Evolutionary conservation across 371 early-diverging fungal species (phyloP), one percentile per base, ranked within the genome.

Genomic region (Coemansia sp.): DNA sequence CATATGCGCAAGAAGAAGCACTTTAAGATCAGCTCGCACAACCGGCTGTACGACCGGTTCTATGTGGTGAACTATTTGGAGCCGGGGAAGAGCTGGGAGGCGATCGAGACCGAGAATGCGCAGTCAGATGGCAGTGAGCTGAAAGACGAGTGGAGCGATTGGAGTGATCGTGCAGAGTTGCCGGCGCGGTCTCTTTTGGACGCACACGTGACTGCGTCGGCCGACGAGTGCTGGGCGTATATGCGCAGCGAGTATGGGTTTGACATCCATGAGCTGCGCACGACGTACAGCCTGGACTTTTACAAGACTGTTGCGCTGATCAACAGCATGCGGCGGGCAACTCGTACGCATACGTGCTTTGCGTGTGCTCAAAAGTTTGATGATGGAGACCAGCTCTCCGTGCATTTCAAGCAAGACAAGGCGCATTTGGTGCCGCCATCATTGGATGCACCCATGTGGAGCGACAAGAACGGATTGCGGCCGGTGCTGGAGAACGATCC

Each of bases 1-100:
- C 98, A 98, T 68, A 95, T 98, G 96, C 90, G 96, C 72, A 98
- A 98, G 85, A 98, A 97, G 91, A 96, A 94, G 86, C 97, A 96
- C 80, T 96, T 96, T 82, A 93, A 93, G 84, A 94, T 97, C 80
- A 90, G 90, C 62, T 85, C 95, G 21, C 88, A 88, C 51, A 96
- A 96, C 80, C 87, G 90, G 64, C 85, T 90, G 39, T 98, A 97
- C 62, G 98, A 98, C 79, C 88, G 91, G 39, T 97, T 93, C 80
- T 98, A 96, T 74, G 88, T 97, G n/a, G 89, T 95, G 75, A 97
- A 97, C 72, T 96, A 95, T 66, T 50, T 80, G 55, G 94, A 96
- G 72, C 93, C 94, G 2, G 94, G 94, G 48, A 92, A 91, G 78
- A 92, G 92, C 84, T 93, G 95, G 94, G 94, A 94, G 80, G 73